A percentile compares a stretch with the other conserved stretches of the same genome.
Evolutionary conservation across 129 eudicot genomes (phyloP).

Genomic region (Centaurea solstitialis): DNA sequence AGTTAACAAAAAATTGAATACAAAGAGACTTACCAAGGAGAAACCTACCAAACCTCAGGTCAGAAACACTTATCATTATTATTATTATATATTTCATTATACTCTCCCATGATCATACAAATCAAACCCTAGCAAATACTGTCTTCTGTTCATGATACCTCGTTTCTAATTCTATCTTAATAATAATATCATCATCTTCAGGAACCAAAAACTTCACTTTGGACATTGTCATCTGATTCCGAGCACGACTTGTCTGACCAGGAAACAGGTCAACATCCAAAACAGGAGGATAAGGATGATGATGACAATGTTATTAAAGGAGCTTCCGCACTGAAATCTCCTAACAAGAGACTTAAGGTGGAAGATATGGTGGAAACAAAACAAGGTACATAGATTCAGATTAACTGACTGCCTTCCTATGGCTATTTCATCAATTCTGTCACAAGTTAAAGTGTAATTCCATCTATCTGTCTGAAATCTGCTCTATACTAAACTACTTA

Average conservation of each 20-base stretch:
- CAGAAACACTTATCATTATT: conserved; percentile 5
- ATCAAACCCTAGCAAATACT: too few relatives aligned
- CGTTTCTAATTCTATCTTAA: neutral
- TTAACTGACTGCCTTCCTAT: neutral
- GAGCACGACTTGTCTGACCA: conserved; percentile 38
- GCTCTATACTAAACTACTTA: neutral
- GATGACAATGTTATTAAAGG: conserved; percentile 25
- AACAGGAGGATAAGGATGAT: conserved; percentile 36
- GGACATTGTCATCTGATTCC: conserved; percentile 67
- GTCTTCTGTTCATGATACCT: too few relatives aligned
- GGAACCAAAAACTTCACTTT: conserved; percentile 45
- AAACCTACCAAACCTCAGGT: conserved; percentile 31
- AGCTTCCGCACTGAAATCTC: conserved; percentile 39
- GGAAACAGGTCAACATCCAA: conserved; percentile 23
- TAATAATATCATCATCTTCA: conserved; percentile 40
- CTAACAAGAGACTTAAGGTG: conserved; percentile 41
- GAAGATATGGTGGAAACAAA: conserved; percentile 38
- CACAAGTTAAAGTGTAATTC: neutral
- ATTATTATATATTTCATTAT: neutral
- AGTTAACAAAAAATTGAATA: conserved; percentile 19
- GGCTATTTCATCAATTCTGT: neutral
- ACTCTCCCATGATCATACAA: too few relatives aligned
- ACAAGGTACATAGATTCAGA: conserved; percentile 36
- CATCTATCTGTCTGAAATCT: neutral
- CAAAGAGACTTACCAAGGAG: conserved; percentile 19